Percentiles rank a stretch among this genome's conserved stretches.
Conservation (phyloP, 805 yeast genomes). For the Kurtzmaniella fragi region DNA sequence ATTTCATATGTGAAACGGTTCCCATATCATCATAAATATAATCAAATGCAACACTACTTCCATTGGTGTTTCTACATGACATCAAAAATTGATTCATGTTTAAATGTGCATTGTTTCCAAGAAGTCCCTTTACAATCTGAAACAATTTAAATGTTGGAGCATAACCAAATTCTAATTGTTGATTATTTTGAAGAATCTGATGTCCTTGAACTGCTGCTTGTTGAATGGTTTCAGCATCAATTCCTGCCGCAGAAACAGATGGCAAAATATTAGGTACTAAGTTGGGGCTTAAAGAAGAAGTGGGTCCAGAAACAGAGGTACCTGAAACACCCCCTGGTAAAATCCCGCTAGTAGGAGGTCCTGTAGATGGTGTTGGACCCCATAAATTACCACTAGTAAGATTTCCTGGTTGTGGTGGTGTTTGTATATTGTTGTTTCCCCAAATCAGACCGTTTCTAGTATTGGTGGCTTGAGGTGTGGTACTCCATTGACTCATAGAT, state of each 20-base stretch:
- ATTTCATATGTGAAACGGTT: conserved; percentile 38
- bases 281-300: background rate
- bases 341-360: conserved; percentile 7
- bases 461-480: conserved; percentile 5
- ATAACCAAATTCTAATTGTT: conserved; percentile 31
- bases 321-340: conserved; percentile 3
- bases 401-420: background rate
- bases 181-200: conserved; percentile 26
- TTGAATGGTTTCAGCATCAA: conserved; percentile 34
- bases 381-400: background rate
- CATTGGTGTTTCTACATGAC: conserved; percentile 17
- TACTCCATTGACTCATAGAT: background rate
- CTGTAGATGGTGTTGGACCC: background rate
- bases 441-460: conserved; percentile 27
- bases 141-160: conserved; percentile 30
- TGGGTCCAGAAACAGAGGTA: background rate
- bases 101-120: conserved; percentile 18
- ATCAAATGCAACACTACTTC: conserved; percentile 32
- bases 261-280: conserved; percentile 10
- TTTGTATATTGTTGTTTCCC: conserved; percentile 13
- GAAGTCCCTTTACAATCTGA: conserved; percentile 24
- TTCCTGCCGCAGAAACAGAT: conserved; percentile 14
- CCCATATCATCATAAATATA: conserved; percentile 43
- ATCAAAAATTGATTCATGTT: conserved; percentile 29
- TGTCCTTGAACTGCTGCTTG: conserved; percentile 38